Conservation (phyloP, 192 early-diverging fungal genomes). For the Thamnidium elegans region DNA sequence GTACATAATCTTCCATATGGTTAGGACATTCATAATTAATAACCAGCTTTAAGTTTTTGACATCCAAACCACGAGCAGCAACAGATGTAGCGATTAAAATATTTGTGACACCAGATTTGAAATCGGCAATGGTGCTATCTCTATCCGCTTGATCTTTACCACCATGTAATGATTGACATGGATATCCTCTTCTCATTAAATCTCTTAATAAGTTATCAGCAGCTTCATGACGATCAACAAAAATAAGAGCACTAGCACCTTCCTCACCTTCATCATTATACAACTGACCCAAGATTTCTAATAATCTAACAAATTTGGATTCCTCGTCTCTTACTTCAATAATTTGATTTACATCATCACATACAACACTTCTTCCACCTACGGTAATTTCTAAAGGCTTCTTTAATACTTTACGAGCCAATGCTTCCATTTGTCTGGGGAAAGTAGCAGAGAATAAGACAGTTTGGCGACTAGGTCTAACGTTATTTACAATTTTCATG, state of each 20-base stretch:
- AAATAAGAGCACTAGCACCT: conserved; percentile 78
- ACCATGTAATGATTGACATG: conserved; percentile 90
- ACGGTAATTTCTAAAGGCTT: conserved; percentile 94
- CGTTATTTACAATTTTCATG: conserved; percentile 91
- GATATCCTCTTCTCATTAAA: conserved; percentile 80
- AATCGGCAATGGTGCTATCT: conserved; percentile 91
- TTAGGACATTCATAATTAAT: conserved; percentile 97
- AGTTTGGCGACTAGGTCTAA: conserved; percentile 83
- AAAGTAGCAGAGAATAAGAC: conserved; percentile 96
- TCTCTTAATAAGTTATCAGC: conserved; percentile 88
- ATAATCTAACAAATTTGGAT: conserved; percentile 81
- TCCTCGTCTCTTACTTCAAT: conserved; percentile 85
- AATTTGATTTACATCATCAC: conserved; percentile 82
- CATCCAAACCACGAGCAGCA: conserved; percentile 93
- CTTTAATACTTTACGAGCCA: conserved; percentile 88
- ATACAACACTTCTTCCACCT: conserved; percentile 88
- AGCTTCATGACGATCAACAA: conserved; percentile 94
- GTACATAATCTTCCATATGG: conserved; percentile 98
- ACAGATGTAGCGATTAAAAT: conserved; percentile 96
- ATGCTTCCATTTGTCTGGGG: conserved; percentile 92
- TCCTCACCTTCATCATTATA: conserved; percentile 64
- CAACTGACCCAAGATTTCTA: conserved; percentile 84
- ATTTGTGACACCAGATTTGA: conserved; percentile 85
- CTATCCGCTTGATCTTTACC: conserved; percentile 91
- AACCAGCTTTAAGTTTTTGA: conserved; percentile 89